Percentiles rank a stretch among this genome's conserved stretches.
These are phyloP conservation scores for Fusarium oxysporum DNA, from an alignment of 2,329 filamentous ascomycete species.

Conservation along the genomic window DNA sequence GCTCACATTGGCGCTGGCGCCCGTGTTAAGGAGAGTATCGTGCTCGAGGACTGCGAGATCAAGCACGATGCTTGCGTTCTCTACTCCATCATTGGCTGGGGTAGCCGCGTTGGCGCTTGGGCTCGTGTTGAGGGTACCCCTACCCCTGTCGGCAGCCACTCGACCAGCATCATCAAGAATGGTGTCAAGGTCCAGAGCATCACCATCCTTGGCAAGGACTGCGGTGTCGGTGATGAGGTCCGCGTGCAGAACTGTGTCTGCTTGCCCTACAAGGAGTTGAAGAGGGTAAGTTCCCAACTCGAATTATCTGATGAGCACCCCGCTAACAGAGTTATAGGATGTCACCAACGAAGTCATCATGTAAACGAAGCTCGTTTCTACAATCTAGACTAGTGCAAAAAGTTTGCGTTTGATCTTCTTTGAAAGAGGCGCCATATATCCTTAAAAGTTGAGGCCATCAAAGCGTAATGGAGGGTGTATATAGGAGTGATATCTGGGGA, in stretches of 20 bases:
- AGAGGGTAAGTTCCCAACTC: constrained; percentile 73
- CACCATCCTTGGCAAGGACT: constrained; percentile 97
- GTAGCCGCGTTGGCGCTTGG: constrained; percentile 96
- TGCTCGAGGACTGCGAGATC: constrained; percentile 93
- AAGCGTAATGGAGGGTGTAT: constrained; percentile 38
- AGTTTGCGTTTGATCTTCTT: constrained; percentile 12
- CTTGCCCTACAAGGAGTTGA: constrained; percentile 97
- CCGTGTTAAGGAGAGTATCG: constrained; percentile 94
- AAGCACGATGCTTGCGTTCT: constrained; percentile 96
- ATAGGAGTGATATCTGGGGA: constrained; percentile 13
- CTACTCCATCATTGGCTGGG: constrained; percentile 97
- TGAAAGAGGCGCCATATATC: constrained; percentile 15
- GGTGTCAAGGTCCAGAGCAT: constrained; percentile 99
- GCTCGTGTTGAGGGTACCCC: constrained; percentile 96
- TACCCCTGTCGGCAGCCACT: constrained; percentile 87
- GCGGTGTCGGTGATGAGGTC: constrained; percentile 91
- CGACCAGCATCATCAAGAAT: constrained; percentile 95
- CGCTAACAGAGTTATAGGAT: constrained; percentile 67
- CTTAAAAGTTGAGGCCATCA: constrained; percentile 11
- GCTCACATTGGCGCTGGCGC: constrained; percentile 86
- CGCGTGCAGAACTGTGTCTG: constrained; percentile 98
- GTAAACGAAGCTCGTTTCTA: constrained; percentile 60
- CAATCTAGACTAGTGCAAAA: constrained; percentile 30
- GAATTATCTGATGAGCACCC: neutral
- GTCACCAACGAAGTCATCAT: constrained; percentile 92